A percentile compares a stretch with the other conserved stretches of the same genome.
phyloP scores from a whole-genome alignment of 352 stramenopile genomes.

The Phytopythium sindhum region DNA sequence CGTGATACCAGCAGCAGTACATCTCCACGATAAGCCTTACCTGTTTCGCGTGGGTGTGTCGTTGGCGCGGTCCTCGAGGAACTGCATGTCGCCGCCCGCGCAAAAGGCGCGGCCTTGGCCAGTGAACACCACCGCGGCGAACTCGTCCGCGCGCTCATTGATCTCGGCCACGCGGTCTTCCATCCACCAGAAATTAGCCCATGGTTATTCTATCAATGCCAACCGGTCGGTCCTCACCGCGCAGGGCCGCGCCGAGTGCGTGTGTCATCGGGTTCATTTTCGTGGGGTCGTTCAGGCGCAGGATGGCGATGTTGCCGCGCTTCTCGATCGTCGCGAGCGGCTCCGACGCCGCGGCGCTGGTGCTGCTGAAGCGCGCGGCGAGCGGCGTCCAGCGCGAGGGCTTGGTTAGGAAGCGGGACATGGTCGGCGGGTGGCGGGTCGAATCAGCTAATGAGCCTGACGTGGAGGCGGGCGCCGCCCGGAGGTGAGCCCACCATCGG shows the following conservation, averaged over 20 bases:
- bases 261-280: slow-evolving; percentile 88
- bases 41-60: slow-evolving; percentile 80
- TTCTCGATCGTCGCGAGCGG: slow-evolving; percentile 49
- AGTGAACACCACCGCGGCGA: slow-evolving; percentile 70
- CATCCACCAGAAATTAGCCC: background rate
- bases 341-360: slow-evolving; percentile 3
- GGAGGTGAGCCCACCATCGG: no score
- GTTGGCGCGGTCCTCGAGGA: slow-evolving; percentile 49
- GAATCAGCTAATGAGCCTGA: background rate
- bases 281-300: slow-evolving; percentile 72
- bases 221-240: slow-evolving; percentile 24
- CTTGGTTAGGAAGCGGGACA: background rate
- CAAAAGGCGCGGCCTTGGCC: slow-evolving; percentile 81
- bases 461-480: background rate
- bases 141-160: slow-evolving; percentile 42
- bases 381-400: background rate
- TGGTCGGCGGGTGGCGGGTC: background rate
- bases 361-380: background rate
- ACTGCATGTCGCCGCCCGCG: slow-evolving; percentile 83
- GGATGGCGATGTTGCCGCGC: slow-evolving; percentile 37
- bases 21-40: slow-evolving; percentile 10
- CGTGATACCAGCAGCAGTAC: background rate
- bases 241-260: slow-evolving; percentile 67
- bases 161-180: slow-evolving; percentile 49
- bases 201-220: background rate